phyloP scores from a whole-genome alignment of 2,329 filamentous ascomycete genomes.

The Domatiomyces globalis region DNA sequence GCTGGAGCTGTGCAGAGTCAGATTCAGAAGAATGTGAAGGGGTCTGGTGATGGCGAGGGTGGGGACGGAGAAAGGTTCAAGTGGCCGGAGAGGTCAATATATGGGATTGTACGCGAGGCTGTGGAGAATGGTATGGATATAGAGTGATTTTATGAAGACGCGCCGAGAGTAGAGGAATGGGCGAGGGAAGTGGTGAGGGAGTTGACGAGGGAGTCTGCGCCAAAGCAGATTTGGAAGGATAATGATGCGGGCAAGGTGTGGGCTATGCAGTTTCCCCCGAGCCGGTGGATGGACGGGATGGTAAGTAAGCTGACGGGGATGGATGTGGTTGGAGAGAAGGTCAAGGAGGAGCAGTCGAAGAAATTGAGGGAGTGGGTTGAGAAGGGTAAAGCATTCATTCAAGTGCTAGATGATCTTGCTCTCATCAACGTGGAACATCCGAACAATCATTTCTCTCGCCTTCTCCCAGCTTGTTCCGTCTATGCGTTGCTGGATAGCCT shows the following conservation, averaged over 20 bases:
- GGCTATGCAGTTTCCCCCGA: constrained; percentile 1
- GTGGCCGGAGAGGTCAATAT: constrained; percentile 7
- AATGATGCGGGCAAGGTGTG: constrained; percentile 1
- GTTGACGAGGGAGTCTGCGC: constrained; percentile 35
- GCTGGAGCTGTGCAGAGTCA: constrained; percentile 17
- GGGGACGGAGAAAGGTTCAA: background rate
- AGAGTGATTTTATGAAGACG: constrained; percentile 20
- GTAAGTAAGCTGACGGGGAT: constrained; percentile 3
- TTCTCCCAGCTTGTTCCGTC: constrained; percentile 5
- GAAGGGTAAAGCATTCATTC: no score
- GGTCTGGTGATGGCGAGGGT: no score
- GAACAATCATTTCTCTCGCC: constrained; percentile 4
- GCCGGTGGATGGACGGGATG: constrained; percentile 2
- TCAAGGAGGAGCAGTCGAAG: background rate
- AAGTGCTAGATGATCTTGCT: constrained; percentile 4
- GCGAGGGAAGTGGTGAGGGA: constrained; percentile 41
- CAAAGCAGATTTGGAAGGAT: constrained; percentile 9
- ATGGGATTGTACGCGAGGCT: constrained; percentile 1
- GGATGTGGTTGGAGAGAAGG: constrained; percentile 1
- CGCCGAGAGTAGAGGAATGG: constrained; percentile 40
- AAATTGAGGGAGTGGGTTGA: background rate
- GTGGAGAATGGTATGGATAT: constrained; percentile 4
- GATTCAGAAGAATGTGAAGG: constrained; percentile 1
- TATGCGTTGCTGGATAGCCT: constrained; percentile 9
- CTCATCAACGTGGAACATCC: constrained; percentile 6